Base-by-base conservation (phyloP, 2,329 filamentous ascomycete species). In the Fusarium irregulare region DNA sequence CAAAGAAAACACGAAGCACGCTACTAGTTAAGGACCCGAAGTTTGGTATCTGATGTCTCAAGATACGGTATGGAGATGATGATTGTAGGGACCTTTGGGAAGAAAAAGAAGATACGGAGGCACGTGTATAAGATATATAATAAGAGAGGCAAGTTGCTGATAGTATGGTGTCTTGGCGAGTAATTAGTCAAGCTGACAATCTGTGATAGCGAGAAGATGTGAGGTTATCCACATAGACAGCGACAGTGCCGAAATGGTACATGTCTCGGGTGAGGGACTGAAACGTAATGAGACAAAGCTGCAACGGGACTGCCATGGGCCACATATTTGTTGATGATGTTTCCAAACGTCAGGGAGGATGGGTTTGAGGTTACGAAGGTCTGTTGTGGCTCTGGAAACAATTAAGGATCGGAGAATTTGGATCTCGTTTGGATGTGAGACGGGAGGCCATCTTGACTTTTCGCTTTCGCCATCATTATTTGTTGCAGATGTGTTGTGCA, bases 201-300 rank as follows among this genome's bases (percentile, higher is more conserved):
- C 21, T 34, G 56, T 23, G 18, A 32, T 27, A 44, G 46, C 18
- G 41, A 56, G 13, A 25, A 9, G n/a, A 41, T 27, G 23, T 27
- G 42, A 40, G 34, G 40, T 30, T 44, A 46, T 45, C 42, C 49
- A 51, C 40, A 34, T 56, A 40, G 49, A 23, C 16, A 21, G 9
- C 45, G 34, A 57, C 48, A 30, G 41, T 51, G 50, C 54, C 41
- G 66, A 67, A 32, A 67, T 70, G 45, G 42, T n/a, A 56, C 41
- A 70, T 53, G 62, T 68, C 45, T 68, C 64, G 49, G 49, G 42
- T 70, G 67, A 56, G 27, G 34, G 32, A 56, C 41, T 70, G 61
- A 69, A 69, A 69, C 66, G 37, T 14, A 48, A 46, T 34, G 60
- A 70, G 62, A 63, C 66, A 63, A 49, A 70, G 41, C 48, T 70